Percentiles rank a stretch among this genome's conserved stretches.
These are phyloP conservation scores for Metschnikowia dekortorum DNA, from an alignment of 805 yeast genomes.

Conservation along the genomic window DNA sequence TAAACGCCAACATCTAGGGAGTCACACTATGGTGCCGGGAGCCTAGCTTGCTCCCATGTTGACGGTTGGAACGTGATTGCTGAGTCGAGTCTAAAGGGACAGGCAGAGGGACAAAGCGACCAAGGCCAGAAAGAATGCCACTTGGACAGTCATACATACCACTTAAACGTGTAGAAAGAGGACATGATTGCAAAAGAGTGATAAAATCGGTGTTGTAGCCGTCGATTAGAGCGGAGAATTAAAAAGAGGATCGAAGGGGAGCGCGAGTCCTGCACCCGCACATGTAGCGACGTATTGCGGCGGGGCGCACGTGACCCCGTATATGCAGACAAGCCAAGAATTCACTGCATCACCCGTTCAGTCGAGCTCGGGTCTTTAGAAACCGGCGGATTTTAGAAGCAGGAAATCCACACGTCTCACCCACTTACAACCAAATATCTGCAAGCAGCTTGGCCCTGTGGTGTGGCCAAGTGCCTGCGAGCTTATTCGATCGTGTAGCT, in stretches of 20 bases:
- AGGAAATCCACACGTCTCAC: no score
- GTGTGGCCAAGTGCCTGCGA: no score
- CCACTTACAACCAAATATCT: no score
- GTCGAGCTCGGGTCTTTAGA: no score
- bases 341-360: not conserved
- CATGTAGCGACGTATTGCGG: not conserved
- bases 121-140: no score
- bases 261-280: not conserved
- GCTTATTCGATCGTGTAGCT: no score
- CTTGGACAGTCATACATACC: slow-evolving; percentile 26
- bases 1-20: no score
- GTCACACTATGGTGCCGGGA: no score
- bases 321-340: not conserved
- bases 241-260: not conserved
- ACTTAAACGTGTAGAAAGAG: slow-evolving; percentile 33
- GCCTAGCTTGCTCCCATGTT: not conserved
- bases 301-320: not conserved
- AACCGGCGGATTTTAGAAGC: no score
- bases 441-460: no score
- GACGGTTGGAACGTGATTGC: not conserved
- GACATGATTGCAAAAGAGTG: slow-evolving; percentile 22
- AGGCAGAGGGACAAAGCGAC: not conserved
- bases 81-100: not conserved
- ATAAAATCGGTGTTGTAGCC: not conserved
- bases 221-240: slow-evolving; percentile 1